Conservation (phyloP, 1,284 basidiomycete genomes). For the Ceratorhiza oryzae-sativae region DNA sequence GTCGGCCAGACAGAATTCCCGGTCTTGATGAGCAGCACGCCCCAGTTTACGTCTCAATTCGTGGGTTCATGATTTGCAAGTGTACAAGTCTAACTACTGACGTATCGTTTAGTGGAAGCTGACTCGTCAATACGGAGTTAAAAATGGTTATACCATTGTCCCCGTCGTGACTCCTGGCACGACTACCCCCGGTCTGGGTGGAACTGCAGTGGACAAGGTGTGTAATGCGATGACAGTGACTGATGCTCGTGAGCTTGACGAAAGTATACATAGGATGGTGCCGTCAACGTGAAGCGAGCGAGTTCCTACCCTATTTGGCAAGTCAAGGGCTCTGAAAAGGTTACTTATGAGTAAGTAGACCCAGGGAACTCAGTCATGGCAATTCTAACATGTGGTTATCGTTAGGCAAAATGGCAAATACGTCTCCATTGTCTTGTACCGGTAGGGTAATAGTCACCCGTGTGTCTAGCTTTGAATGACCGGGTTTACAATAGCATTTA, state of each 20-base stretch:
- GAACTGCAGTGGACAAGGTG: not conserved
- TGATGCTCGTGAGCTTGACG: not conserved
- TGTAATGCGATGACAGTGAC: not conserved
- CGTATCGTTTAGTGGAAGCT: not conserved
- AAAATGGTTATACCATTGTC: not conserved
- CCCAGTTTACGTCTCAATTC: not conserved
- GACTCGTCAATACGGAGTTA: not conserved
- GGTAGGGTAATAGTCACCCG: not conserved
- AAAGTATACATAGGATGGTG: not conserved
- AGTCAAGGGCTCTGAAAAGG: not conserved
- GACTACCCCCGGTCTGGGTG: not conserved
- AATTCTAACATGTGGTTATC: not conserved
- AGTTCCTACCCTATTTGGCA: not conserved
- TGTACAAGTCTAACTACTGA: not conserved
- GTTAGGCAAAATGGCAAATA: not conserved
- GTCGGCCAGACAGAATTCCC: not conserved
- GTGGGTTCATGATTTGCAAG: not conserved
- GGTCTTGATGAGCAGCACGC: not conserved
- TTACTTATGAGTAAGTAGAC: not conserved
- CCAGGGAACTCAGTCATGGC: no score
- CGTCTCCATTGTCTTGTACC: not conserved
- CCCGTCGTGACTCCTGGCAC: not conserved
- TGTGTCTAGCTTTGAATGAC: no score
- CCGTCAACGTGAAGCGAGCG: not conserved
- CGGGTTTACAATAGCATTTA: not conserved